Percentiles rank a stretch among this genome's conserved stretches.
Evolutionary conservation across 164 flowering plant genomes (phyloP).

Genomic region (Litsea cubeba): DNA sequence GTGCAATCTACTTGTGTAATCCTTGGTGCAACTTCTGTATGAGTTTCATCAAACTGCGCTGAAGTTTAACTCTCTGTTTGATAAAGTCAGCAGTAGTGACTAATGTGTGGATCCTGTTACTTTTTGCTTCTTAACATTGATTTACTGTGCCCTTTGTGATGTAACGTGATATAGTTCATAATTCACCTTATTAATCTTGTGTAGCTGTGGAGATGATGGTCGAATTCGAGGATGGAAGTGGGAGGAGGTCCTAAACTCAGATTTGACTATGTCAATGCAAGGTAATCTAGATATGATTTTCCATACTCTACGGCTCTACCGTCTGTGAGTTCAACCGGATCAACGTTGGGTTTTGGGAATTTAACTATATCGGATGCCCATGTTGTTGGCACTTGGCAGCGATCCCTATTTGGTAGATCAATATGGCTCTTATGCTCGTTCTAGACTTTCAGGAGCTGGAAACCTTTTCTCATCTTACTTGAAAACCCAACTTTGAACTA

Average conservation of each 20-base stretch:
- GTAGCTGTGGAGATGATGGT: conserved; percentile 99
- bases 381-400: too few species aligned
- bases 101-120: background rate
- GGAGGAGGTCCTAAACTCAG: conserved; percentile 53
- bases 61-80: background rate
- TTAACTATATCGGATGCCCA: too few species aligned
- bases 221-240: conserved; percentile 91
- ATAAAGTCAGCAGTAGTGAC: background rate
- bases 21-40: too few species aligned
- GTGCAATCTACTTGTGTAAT: background rate
- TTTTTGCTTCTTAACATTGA: background rate
- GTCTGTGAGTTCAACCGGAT: too few species aligned
- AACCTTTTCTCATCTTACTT: conserved; percentile 36
- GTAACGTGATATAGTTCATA: background rate
- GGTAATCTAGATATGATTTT: conserved; percentile 33
- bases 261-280: conserved; percentile 28
- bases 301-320: too few species aligned
- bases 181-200: conserved; percentile 14
- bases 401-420: too few species aligned
- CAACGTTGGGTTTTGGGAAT: too few species aligned
- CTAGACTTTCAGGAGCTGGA: conserved; percentile 6
- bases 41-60: background rate
- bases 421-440: too few species aligned
- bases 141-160: background rate
- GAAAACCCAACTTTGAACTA: too few species aligned